A percentile compares a stretch with the other conserved stretches of the same genome.
Conservation (phyloP, 148 eudicot genomes). For the Vaccinium darrowii region DNA sequence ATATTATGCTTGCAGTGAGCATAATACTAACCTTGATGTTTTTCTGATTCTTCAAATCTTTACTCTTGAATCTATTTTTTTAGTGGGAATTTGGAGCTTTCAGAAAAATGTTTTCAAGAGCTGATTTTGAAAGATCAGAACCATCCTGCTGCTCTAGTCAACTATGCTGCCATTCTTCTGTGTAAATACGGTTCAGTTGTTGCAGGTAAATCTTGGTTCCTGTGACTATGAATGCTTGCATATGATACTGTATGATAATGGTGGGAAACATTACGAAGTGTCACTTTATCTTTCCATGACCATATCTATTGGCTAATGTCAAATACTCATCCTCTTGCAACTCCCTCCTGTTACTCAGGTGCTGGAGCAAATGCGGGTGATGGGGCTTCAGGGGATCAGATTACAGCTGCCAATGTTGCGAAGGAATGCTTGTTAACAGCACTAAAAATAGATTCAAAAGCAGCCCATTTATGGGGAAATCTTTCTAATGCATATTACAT, state of each 20-base stretch:
- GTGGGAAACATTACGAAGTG: constrained; percentile 1
- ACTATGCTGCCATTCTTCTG: constrained; percentile 82
- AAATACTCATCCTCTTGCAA: constrained; percentile 11
- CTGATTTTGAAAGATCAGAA: constrained; percentile 84
- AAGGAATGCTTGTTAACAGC: constrained; percentile 91
- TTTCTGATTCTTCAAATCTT: constrained; percentile 18
- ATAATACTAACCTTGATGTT: not conserved
- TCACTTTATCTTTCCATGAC: not conserved
- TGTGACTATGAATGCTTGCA: constrained; percentile 4
- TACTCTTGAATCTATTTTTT: constrained; percentile 22
- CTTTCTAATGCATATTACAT: constrained; percentile 81
- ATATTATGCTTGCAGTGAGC: not conserved
- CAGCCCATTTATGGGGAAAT: constrained; percentile 90
- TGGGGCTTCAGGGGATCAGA: constrained; percentile 54
- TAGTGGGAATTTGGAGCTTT: constrained; percentile 88
- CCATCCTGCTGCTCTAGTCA: constrained; percentile 84
- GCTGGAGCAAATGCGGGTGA: constrained; percentile 77
- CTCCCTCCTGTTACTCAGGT: constrained; percentile 40
- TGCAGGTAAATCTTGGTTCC: constrained; percentile 56
- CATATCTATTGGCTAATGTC: not conserved
- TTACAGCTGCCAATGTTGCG: constrained; percentile 63
- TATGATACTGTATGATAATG: not conserved
- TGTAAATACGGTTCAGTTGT: constrained; percentile 80
- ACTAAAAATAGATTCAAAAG: constrained; percentile 72
- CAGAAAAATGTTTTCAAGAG: constrained; percentile 76